These are phyloP conservation scores for Phytophthora macrochlamydospora DNA, from an alignment of 352 stramenopile species.

Conservation along the genomic window DNA sequence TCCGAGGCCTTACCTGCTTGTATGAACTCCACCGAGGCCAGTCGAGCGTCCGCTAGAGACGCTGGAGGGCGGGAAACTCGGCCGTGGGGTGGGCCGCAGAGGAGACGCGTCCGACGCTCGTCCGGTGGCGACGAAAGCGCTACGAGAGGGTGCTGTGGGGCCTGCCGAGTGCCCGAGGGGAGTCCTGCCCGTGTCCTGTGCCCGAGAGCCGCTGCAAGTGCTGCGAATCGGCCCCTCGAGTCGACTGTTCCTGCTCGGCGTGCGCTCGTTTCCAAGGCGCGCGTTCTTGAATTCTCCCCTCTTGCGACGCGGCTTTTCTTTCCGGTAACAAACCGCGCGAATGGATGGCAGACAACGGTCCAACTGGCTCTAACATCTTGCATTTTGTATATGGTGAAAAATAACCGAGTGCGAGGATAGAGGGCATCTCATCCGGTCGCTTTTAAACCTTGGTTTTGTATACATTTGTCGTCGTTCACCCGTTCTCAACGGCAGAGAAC, in stretches of 20 bases:
- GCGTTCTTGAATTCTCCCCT: constrained; percentile 40
- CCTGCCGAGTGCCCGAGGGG: constrained; percentile 10
- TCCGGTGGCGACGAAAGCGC: constrained; percentile 27
- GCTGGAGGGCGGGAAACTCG: constrained; percentile 16
- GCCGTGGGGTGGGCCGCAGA: neutral
- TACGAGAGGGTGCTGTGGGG: constrained; percentile 12
- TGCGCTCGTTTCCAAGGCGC: constrained; percentile 26
- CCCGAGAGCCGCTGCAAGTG: constrained; percentile 16
- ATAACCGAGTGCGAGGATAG: constrained; percentile 22
- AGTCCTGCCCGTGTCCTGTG: constrained; percentile 7
- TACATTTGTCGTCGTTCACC: constrained; percentile 5
- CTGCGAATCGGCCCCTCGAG: constrained; percentile 18
- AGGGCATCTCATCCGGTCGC: neutral
- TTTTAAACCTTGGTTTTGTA: neutral
- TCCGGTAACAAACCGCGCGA: constrained; percentile 11
- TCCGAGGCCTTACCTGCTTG: constrained; percentile 22
- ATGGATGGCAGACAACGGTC: constrained; percentile 35
- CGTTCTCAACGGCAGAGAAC: constrained; percentile 15
- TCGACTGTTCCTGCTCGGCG: constrained; percentile 22
- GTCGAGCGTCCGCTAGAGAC: constrained; percentile 5
- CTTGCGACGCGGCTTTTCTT: constrained; percentile 29
- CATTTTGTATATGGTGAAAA: constrained; percentile 24
- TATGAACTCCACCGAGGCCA: constrained; percentile 30
- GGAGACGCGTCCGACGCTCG: constrained; percentile 11
- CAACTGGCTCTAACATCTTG: constrained; percentile 6